These are phyloP conservation scores for Aspergillus hancockii DNA, from an alignment of 495 filamentous ascomycete genomes.

Conservation along the genomic window DNA sequence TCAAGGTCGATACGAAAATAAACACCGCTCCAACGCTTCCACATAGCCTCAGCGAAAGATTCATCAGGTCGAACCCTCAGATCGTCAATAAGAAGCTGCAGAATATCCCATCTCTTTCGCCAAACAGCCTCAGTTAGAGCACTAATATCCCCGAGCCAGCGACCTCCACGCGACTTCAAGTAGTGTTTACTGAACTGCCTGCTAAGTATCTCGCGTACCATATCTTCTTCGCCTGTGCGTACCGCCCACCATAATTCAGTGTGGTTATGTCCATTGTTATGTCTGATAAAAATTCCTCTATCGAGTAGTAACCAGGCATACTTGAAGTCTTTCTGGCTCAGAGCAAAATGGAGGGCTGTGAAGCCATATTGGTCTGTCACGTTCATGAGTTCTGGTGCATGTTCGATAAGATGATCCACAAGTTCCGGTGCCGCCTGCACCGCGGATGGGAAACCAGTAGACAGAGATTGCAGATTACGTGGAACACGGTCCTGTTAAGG, in stretches of 20 bases:
- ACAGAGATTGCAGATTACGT: not conserved
- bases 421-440: not conserved
- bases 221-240: not conserved
- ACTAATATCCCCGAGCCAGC: no score
- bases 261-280: not conserved
- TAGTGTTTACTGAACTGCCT: not conserved
- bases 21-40: no score
- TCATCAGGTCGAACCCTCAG: no score
- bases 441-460: not conserved
- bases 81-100: no score
- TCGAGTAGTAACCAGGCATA: not conserved
- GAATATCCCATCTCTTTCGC: no score
- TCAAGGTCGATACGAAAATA: no score
- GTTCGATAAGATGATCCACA: not conserved
- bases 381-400: not conserved
- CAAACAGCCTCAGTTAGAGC: no score
- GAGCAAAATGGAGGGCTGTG: not conserved
- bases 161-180: not conserved
- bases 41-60: no score
- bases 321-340: not conserved
- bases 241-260: not conserved
- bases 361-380: not conserved
- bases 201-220: not conserved
- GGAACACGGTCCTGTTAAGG: not conserved
- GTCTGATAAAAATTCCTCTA: not conserved